Base-by-base conservation (phyloP, 163 green algal genomes). In the Chlorella variabilis region DNA sequence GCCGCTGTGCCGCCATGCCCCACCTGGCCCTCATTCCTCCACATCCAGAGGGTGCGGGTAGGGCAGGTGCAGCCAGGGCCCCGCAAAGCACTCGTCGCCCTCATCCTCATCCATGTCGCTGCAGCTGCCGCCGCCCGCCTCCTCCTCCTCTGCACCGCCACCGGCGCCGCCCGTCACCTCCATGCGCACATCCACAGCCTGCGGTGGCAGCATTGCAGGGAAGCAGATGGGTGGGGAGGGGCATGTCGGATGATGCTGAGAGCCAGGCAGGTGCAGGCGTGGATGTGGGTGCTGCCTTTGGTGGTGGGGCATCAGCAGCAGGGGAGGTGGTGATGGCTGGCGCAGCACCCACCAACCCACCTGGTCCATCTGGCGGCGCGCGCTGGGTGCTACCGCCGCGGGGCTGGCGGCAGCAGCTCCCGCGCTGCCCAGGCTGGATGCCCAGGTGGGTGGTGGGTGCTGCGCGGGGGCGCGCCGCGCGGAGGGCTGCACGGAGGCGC, bases 371-470 rank as follows among this genome's bases (percentile, higher is more conserved):
- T 33, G n/a, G 6, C 20, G 59, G 59, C 38, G 59, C 5, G 29
- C n/a, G 17, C 7, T 67, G n/a, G 18, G 7, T 21, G 59, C 59
- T 21, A 27, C 59, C 8, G 59, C n/a, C 5, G 29, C n/a, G n/a
- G n/a, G 59, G n/a, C 20, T 38, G n/a, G n/a, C 27, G 7, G 29
- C n/a, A 18, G 27, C 27, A 38, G n/a, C n/a, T 5, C 18, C 59
- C 9, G 7, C 27, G n/a, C 7, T 18, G 59, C 8, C 29, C 27
- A 45, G 18, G 42, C 68, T 76, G 42, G n/a, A 27, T 18, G 68
- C 68, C 68, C 68, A 76, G 18, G 68, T 76, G 68, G 68, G 68
- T 21, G 68, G 42, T 63, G 68, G 68, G 68, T 76, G 68, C 68
- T 76, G 68, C 42, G 68, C 42, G 7, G 17, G 11, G 13, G 51